A percentile compares a stretch with the other conserved stretches of the same genome.
Evolutionary conservation across 129 eudicot genomes (phyloP).

Genomic region (Apium graveolens): DNA sequence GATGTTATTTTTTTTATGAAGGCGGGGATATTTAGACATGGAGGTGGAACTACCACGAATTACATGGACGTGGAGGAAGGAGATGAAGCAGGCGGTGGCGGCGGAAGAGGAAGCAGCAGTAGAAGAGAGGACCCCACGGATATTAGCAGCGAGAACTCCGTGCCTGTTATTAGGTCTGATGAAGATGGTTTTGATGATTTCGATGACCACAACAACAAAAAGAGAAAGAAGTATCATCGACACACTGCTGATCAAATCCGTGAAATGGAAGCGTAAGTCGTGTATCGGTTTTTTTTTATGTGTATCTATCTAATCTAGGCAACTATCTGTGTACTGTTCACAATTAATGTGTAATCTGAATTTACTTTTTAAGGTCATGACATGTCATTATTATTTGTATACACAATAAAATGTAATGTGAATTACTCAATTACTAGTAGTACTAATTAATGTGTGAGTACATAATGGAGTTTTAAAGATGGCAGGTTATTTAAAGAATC

Average conservation of each 20-base stretch:
- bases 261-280: conserved; percentile 90
- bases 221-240: conserved; percentile 84
- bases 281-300: too few species aligned
- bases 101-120: conserved; percentile 11
- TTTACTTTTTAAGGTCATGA: not conserved
- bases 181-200: conserved; percentile 44
- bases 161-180: conserved; percentile 46
- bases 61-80: conserved; percentile 35
- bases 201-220: conserved; percentile 33
- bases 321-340: not conserved
- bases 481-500: conserved; percentile 94
- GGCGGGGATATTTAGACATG: conserved; percentile 75
- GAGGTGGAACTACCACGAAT: conserved; percentile 23
- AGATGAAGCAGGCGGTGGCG: conserved; percentile 26
- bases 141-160: conserved; percentile 90
- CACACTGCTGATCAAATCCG: conserved; percentile 89
- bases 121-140: conserved; percentile 37
- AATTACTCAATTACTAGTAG: not conserved
- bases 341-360: not conserved
- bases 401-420: not conserved
- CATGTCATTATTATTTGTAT: not conserved
- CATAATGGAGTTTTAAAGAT: not conserved
- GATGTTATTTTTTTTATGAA: too few species aligned
- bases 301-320: not conserved
- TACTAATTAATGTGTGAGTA: not conserved